A percentile compares a stretch with the other conserved stretches of the same genome.
Evolutionary conservation across 306 rosid genomes (phyloP).

Genomic region (Erythrophleum fordii): DNA sequence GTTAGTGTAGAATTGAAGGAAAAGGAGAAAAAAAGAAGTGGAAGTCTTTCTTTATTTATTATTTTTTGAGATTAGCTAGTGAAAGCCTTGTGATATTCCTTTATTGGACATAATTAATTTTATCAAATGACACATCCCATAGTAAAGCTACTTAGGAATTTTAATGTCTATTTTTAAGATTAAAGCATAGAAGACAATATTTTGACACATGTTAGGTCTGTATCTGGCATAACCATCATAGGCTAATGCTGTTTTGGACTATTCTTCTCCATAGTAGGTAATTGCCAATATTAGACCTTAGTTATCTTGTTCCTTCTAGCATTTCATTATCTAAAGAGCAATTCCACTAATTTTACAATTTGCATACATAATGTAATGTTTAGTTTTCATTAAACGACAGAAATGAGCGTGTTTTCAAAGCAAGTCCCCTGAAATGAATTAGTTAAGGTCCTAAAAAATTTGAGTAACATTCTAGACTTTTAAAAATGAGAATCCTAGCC

Average conservation of each 20-base stretch:
- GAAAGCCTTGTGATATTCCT: constrained; percentile 11
- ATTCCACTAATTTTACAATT: too few species aligned
- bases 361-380: too few species aligned
- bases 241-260: not conserved
- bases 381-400: too few species aligned
- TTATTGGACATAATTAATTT: constrained; percentile 13
- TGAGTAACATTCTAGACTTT: too few species aligned
- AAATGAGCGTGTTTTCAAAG: too few species aligned
- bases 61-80: constrained; percentile 12
- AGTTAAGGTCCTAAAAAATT: too few species aligned
- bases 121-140: not conserved
- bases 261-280: not conserved
- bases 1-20: not conserved
- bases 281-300: constrained; percentile 3
- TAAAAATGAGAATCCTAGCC: too few species aligned
- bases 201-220: constrained; percentile 6
- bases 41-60: not conserved
- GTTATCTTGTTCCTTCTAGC: not conserved
- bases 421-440: too few species aligned
- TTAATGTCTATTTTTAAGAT: not conserved
- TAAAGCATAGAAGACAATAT: not conserved
- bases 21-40: not conserved
- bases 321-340: not conserved
- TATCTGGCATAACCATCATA: not conserved
- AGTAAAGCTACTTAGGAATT: not conserved